These are phyloP conservation scores for Chara braunii DNA, from an alignment of 139 green algal species.

Conservation along the genomic window DNA sequence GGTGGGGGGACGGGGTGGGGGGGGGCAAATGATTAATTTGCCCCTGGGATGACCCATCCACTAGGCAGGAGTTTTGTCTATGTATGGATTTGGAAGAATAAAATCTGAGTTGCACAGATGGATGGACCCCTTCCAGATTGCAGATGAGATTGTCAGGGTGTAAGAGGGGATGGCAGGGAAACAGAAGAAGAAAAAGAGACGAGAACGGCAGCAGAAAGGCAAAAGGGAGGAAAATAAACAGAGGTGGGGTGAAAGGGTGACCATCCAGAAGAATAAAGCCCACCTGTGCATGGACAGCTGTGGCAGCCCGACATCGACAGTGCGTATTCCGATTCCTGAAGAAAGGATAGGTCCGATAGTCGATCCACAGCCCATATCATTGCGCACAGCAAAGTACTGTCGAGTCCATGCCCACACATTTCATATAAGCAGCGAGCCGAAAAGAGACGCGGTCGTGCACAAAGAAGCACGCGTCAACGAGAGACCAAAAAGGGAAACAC, in stretches of 20 bases:
- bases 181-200: neutral
- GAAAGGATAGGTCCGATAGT: slow-evolving; percentile 95
- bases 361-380: slow-evolving; percentile 93
- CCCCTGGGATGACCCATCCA: no score
- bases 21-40: no score
- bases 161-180: slow-evolving; percentile 19
- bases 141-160: neutral
- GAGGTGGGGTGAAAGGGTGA: neutral
- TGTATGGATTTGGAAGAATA: no score
- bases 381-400: slow-evolving; percentile 77
- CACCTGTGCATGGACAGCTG: slow-evolving; percentile 79
- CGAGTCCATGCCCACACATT: neutral
- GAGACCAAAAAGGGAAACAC: neutral
- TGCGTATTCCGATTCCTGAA: slow-evolving; percentile 65
- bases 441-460: neutral
- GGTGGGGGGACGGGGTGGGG: no score
- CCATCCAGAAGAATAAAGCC: neutral
- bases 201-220: neutral
- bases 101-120: no score
- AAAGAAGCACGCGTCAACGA: neutral
- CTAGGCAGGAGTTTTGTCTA: no score
- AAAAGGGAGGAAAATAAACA: neutral
- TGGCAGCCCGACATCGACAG: slow-evolving; percentile 77
- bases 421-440: neutral
- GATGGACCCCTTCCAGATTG: neutral